Base-by-base conservation (phyloP, 192 early-diverging fungal genomes). In the Backusella australiensis region DNA sequence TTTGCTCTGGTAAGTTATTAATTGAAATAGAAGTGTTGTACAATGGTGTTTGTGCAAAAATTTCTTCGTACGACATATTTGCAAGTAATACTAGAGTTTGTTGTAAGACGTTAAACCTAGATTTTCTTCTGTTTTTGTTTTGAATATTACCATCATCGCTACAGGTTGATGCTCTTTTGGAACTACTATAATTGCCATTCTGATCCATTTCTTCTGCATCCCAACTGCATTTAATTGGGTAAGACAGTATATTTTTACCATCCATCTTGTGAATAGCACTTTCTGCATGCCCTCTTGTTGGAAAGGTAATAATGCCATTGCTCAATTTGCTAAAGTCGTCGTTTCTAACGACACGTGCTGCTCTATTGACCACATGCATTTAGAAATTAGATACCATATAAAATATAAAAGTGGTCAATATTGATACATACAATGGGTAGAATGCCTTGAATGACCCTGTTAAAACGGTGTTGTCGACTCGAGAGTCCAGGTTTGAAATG, bases 11-110 rank as follows among this genome's bases (percentile, higher is more conserved):
- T 78, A 97, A 82, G 75, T 97, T 97, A 71, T 92, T 91, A 69
- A 96, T 86, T 68, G 96, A 96, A 38, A 96, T 93, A 0, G 96
- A 96, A 23, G 92, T 93, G 78, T 95, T 96, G 83, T 92, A 93
- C 46, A 86, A 90, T 12, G 93, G 89, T 4, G 95, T 88, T 82
- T 94, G 92, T 70, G 83, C 86, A 69, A 91, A 78, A 35, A 95
- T 91, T 39, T 86, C 81, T 73, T 95, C 94, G 77, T 93, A 94
- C 8, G 88, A 82, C 75, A 86, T 83, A 66, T 71, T 81, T 26
- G 73, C 36, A 19, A 52, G 14, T 67, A 56, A 26, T 4, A 49
- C 74, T 75, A 44, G 12, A 67, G 19, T 17, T n/a, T n/a, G 1
- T 9, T 41, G 59, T 63, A 36, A 36, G 19, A 67, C 8, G 66